Evolutionary conservation across 352 stramenopile species (phyloP), one percentile per base, ranked within the genome.

Genomic region (Phytophthora pini): DNA sequence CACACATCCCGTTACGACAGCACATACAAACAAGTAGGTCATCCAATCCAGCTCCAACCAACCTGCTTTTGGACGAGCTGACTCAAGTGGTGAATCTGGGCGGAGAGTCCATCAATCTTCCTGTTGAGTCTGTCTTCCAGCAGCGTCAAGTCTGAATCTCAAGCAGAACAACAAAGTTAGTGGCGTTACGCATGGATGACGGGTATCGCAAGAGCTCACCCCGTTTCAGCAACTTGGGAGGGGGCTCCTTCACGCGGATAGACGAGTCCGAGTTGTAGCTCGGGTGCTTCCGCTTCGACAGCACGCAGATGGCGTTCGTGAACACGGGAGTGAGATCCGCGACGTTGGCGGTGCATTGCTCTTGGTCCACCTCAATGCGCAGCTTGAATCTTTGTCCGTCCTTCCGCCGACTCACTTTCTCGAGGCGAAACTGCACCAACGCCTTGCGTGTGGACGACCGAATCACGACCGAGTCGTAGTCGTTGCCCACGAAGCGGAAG

Each of bases 321-420:
- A 94, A 93, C 49, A 94, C 86, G 8, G 82, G 82, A 24, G 80
- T 87, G 9, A 95, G 68, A 39, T 93, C 87, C 11, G 79, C 77
- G 8, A 93, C 78, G 59, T 95, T 92, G 17, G 82, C 86, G 0
- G 83, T 92, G 70, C 84, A 93, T 50, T 94, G 85, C 52, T 94
- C 86, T 66, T 91, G 77, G 71, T 95, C 84, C 26, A 92, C 84
- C 61, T 94, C 87, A 52, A 95, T 90, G 2, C 84, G 85, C 27
- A 95, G 70, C 56, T 92, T 92, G 67, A 95, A 95, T 22, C 87
- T 70, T 70, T 95, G 87, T 10, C 87, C 85, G 47, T 95, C 87
- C 44, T 95, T 95, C 2, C 87, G 77, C 13, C 87, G 76, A 61
- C 87, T 95, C 45, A 95, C 83, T 70, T 95, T 95, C 50, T 95